A percentile compares a stretch with the other conserved stretches of the same genome.
Evolutionary conservation across 352 stramenopile species (phyloP).

Genomic region (Nothophytophthora sp.): DNA sequence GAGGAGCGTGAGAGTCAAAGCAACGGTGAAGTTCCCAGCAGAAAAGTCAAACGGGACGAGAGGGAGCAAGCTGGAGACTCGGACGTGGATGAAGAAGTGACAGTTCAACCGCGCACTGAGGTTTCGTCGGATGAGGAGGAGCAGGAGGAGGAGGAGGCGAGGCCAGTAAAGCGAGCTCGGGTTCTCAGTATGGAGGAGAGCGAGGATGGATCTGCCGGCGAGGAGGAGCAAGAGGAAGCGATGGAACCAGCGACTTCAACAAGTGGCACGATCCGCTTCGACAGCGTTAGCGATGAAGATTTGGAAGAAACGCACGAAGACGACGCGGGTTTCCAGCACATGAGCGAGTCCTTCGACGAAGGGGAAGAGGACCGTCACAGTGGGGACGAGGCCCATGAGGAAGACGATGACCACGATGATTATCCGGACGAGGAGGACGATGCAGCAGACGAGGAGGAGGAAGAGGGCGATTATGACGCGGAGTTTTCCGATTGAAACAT

Average conservation of each 20-base stretch:
- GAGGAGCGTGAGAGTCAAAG: no score
- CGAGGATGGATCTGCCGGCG: no score
- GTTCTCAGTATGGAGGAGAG: constrained; percentile 32
- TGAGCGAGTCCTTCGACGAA: constrained; percentile 22
- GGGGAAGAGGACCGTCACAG: constrained; percentile 22
- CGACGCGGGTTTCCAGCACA: constrained; percentile 12
- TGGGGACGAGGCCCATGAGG: constrained; percentile 13
- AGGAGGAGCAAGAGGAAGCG: constrained; percentile 30
- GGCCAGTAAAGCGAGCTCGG: constrained; percentile 20
- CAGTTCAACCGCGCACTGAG: background rate
- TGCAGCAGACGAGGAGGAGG: constrained; percentile 18
- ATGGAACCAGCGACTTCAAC: constrained; percentile 1
- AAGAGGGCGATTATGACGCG: constrained; percentile 10
- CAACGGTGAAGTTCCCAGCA: constrained; percentile 10
- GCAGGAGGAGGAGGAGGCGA: constrained; percentile 6
- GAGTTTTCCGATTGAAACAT: constrained; percentile 5
- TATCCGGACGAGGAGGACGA: constrained; percentile 24
- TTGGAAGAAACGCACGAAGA: constrained; percentile 5
- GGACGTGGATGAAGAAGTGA: constrained; percentile 24
- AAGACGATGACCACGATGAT: constrained; percentile 22
- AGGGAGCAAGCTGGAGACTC: constrained; percentile 33
- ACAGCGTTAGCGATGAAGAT: constrained; percentile 9
- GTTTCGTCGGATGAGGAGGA: constrained; percentile 2
- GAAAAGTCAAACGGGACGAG: constrained; percentile 21
- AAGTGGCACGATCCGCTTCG: no score